phyloP scores from a whole-genome alignment of 1,139 yeast species.

The Nadsonia commutata region DNA sequence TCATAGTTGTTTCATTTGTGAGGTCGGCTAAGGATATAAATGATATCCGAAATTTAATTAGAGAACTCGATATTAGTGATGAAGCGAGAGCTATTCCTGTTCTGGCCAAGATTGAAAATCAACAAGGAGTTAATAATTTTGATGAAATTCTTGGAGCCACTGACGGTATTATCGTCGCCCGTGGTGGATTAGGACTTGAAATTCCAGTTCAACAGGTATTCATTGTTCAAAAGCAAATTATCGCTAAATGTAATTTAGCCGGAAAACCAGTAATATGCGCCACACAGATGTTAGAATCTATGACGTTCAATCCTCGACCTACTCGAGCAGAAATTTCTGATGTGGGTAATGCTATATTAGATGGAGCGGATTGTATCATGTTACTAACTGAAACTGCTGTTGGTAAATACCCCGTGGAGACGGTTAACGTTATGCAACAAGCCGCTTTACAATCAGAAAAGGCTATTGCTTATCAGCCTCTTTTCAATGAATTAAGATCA shows the following conservation, averaged over 20 bases:
- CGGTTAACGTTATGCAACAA: conserved; percentile 98
- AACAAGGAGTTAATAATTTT: conserved; percentile 99
- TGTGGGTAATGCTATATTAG: conserved; percentile 97
- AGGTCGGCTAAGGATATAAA: conserved; percentile 84
- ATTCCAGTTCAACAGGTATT: conserved; percentile 98
- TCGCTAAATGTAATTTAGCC: conserved; percentile 97
- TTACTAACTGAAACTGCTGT: conserved; percentile 98
- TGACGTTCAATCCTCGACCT: conserved; percentile 99
- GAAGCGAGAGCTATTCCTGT: conserved; percentile 93
- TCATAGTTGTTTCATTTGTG: conserved; percentile 96
- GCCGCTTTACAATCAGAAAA: conserved; percentile 93
- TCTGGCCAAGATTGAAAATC: conserved; percentile 95
- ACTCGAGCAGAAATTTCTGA: conserved; percentile 99
- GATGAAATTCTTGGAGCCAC: conserved; percentile 89
- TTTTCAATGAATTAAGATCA: conserved; percentile 79
- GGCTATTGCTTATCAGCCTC: conserved; percentile 81
- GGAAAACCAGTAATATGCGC: conserved; percentile 99
- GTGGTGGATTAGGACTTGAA: conserved; percentile 99
- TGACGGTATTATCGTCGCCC: conserved; percentile 99
- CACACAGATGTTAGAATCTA: conserved; percentile 98
- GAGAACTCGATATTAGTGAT: conserved; percentile 41
- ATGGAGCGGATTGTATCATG: conserved; percentile 99
- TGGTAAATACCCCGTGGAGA: conserved; percentile 96
- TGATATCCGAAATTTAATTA: conserved; percentile 85
- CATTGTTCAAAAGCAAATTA: conserved; percentile 96